phyloP scores from a whole-genome alignment of 2,329 filamentous ascomycete species.

The Fusarium virguliforme region DNA sequence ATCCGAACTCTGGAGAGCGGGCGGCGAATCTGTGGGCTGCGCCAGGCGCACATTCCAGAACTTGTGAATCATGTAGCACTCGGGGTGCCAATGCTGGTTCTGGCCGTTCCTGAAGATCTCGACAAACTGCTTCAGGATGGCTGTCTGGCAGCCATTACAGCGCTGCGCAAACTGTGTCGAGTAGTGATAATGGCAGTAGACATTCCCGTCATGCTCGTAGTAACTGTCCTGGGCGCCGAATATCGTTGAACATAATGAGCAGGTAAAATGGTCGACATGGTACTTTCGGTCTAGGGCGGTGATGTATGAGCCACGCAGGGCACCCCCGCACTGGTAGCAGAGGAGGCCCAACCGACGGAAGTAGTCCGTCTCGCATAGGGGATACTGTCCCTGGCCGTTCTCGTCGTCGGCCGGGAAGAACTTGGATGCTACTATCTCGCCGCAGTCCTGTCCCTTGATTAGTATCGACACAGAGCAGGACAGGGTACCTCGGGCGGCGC shows the following conservation, averaged over 20 bases:
- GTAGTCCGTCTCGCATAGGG: slow-evolving; percentile 97
- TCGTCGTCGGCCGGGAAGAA: slow-evolving; percentile 98
- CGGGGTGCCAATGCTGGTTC: slow-evolving; percentile 99
- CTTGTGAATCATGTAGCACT: slow-evolving; percentile 99
- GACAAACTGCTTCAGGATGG: slow-evolving; percentile 98
- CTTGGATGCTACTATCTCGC: slow-evolving; percentile 96
- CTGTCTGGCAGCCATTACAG: slow-evolving; percentile 96
- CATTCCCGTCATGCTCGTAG: slow-evolving; percentile 96
- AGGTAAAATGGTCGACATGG: slow-evolving; percentile 99
- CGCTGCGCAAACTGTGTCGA: slow-evolving; percentile 97
- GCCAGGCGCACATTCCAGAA: slow-evolving; percentile 98
- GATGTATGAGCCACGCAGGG: slow-evolving; percentile 96
- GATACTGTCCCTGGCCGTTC: slow-evolving; percentile 88
- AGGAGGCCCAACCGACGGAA: slow-evolving; percentile 92
- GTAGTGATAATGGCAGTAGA: slow-evolving; percentile 99
- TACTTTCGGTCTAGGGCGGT: slow-evolving; percentile 98
- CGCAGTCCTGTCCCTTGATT: slow-evolving; percentile 80
- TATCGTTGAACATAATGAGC: slow-evolving; percentile 96
- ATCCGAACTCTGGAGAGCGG: slow-evolving; percentile 59
- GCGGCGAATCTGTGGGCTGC: slow-evolving; percentile 69
- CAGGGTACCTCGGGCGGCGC: slow-evolving; percentile 47
- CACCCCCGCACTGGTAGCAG: slow-evolving; percentile 92
- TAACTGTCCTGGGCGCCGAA: slow-evolving; percentile 99
- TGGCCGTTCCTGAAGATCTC: slow-evolving; percentile 98
- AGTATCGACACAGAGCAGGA: slow-evolving; percentile 32